Percentiles rank a stretch among this genome's conserved stretches.
Conservation (phyloP, 1,139 yeast genomes). For the Yamadazyma atlantica region DNA sequence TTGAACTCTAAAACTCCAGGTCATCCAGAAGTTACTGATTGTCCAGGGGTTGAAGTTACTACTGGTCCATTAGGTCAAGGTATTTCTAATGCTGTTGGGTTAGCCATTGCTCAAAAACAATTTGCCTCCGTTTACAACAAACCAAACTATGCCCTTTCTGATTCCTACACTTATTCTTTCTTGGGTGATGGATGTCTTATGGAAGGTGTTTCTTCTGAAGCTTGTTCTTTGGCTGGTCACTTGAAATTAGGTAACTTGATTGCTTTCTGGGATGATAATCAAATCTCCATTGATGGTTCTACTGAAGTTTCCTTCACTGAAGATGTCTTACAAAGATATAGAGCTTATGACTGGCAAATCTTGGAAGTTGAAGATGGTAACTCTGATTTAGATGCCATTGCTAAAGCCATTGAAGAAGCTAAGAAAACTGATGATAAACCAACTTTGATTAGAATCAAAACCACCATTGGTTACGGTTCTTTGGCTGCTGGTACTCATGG, state of each 20-base stretch:
- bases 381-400: conserved; percentile 70
- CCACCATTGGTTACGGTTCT: conserved; percentile 96
- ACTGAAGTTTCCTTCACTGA: conserved; percentile 93
- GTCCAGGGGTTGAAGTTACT: conserved; percentile 94
- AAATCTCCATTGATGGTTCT: conserved; percentile 94
- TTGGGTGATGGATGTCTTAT: conserved; percentile 98
- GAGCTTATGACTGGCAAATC: conserved; percentile 95
- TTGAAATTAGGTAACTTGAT: conserved; percentile 91
- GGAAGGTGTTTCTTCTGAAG: conserved; percentile 98
- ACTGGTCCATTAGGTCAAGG: conserved; percentile 99
- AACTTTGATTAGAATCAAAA: conserved; percentile 82
- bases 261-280: conserved; percentile 96
- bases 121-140: conserved; percentile 93
- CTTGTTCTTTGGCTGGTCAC: conserved; percentile 95
- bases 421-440: conserved; percentile 81
- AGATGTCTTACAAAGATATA: conserved; percentile 82
- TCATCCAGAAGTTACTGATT: conserved; percentile 82
- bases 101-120: conserved; percentile 93
- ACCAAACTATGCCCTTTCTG: conserved; percentile 71
- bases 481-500: conserved; percentile 80
- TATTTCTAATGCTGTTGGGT: conserved; percentile 93
- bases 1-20: conserved; percentile 92
- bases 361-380: conserved; percentile 79
- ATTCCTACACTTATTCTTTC: conserved; percentile 76
- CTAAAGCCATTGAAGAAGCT: conserved; percentile 72